Evolutionary conservation across 1,139 yeast species (phyloP).

Genomic region (Saccharomyces hybrid): DNA sequence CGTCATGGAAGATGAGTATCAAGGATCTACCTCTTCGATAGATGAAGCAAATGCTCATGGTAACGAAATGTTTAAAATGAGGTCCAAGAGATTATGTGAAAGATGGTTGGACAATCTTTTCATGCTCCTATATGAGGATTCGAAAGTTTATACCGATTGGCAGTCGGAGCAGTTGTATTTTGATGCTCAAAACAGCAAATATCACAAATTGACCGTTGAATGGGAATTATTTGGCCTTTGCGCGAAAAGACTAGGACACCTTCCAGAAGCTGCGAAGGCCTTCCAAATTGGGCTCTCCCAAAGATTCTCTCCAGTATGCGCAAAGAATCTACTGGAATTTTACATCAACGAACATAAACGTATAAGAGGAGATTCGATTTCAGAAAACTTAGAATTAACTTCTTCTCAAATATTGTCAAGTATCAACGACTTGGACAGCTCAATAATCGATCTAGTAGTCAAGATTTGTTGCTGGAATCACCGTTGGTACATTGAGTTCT

Average conservation of each 20-base stretch:
- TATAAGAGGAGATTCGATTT: conserved; percentile 21
- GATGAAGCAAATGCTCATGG: neutral
- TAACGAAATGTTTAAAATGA: neutral
- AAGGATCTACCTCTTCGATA: conserved; percentile 24
- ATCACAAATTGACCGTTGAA: conserved; percentile 75
- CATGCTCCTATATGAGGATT: conserved; percentile 85
- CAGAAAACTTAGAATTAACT: conserved; percentile 22
- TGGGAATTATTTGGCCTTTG: conserved; percentile 91
- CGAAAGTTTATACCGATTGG: conserved; percentile 89
- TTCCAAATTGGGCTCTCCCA: conserved; percentile 63
- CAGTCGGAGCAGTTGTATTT: conserved; percentile 84
- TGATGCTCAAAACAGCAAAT: conserved; percentile 71
- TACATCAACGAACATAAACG: conserved; percentile 39
- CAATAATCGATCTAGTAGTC: conserved; percentile 62
- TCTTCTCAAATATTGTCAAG: conserved; percentile 36
- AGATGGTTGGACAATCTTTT: conserved; percentile 94
- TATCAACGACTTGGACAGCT: conserved; percentile 47
- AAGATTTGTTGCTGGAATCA: conserved; percentile 90
- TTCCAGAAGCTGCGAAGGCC: conserved; percentile 79
- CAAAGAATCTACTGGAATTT: conserved; percentile 64
- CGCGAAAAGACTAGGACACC: conserved; percentile 77
- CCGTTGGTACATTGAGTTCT: conserved; percentile 92
- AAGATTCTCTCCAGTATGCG: conserved; percentile 76
- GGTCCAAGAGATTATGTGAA: conserved; percentile 79
- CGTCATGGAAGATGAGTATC: conserved; percentile 92